phyloP scores from a whole-genome alignment of 2,329 filamentous ascomycete genomes.

The Magnaporthiopsis poae region DNA sequence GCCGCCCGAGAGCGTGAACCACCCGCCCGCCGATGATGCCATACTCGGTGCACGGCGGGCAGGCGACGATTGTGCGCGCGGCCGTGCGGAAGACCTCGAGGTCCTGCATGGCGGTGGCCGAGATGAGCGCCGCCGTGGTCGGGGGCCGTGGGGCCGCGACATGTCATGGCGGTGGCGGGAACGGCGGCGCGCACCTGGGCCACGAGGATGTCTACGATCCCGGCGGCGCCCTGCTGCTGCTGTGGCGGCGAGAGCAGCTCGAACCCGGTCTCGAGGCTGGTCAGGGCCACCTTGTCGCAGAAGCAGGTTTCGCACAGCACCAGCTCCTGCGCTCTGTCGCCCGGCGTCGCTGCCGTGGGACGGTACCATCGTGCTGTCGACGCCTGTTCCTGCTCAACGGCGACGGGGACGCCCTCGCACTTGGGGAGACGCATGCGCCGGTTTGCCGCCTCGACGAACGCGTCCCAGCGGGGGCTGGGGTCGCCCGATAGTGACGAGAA shows the following conservation, averaged over 20 bases:
- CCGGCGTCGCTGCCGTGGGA: not conserved
- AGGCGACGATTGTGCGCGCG: not conserved
- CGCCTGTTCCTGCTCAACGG: not conserved
- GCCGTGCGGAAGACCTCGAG: not conserved
- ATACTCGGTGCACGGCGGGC: not conserved
- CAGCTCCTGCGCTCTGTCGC: not conserved
- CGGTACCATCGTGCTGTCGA: not conserved
- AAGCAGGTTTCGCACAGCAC: conserved; percentile 2
- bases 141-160: not conserved
- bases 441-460: not conserved
- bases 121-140: not conserved
- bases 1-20: not conserved
- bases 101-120: not conserved
- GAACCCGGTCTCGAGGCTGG: not conserved
- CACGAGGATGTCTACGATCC: not conserved
- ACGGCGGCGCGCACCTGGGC: not conserved
- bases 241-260: not conserved
- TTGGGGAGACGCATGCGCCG: not conserved
- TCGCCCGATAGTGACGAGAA: not conserved
- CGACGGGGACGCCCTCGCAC: not conserved
- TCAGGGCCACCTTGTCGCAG: conserved; percentile 4
- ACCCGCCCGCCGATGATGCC: not conserved
- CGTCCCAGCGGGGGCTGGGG: not conserved
- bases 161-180: not conserved
- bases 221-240: not conserved